These are phyloP conservation scores for Oxyria digyna DNA, from an alignment of 148 eudicot genomes.

Conservation along the genomic window DNA sequence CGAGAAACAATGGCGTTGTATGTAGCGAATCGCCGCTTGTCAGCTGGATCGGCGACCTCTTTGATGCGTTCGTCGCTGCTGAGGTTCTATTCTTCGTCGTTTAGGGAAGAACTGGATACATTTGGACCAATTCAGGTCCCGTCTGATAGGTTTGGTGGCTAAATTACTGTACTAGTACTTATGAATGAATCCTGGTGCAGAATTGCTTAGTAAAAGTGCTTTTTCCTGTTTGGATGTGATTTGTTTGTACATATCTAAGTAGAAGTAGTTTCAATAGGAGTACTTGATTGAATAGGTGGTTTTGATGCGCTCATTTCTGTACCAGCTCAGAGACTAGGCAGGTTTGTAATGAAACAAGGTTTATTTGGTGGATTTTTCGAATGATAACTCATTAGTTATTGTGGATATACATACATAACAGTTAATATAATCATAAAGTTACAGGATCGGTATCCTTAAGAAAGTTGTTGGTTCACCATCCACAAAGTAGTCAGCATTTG, in stretches of 20 bases:
- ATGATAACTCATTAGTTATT: neutral
- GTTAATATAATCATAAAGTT: neutral
- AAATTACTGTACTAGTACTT: too few relatives aligned
- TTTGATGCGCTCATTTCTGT: neutral
- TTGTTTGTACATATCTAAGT: neutral
- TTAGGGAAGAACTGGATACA: conserved; percentile 73
- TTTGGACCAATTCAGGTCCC: conserved; percentile 86
- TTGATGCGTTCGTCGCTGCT: conserved; percentile 19
- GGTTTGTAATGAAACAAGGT: too few relatives aligned
- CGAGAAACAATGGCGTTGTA: conserved; percentile 38
- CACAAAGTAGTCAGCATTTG: too few relatives aligned
- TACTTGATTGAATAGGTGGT: neutral
- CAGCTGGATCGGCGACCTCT: conserved; percentile 25
- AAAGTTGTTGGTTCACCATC: neutral
- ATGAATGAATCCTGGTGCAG: neutral
- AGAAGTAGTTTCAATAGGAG: neutral
- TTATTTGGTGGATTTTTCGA: neutral
- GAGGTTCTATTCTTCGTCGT: conserved; percentile 48
- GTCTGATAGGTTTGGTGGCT: too few relatives aligned
- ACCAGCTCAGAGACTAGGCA: neutral
- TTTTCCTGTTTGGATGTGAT: neutral
- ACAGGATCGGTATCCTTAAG: neutral
- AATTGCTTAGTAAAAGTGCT: neutral
- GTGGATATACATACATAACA: neutral
- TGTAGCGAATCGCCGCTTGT: conserved; percentile 30